Evolutionary conservation across 768 basidiomycete species (phyloP).

Genomic region (Lentinula sp.): DNA sequence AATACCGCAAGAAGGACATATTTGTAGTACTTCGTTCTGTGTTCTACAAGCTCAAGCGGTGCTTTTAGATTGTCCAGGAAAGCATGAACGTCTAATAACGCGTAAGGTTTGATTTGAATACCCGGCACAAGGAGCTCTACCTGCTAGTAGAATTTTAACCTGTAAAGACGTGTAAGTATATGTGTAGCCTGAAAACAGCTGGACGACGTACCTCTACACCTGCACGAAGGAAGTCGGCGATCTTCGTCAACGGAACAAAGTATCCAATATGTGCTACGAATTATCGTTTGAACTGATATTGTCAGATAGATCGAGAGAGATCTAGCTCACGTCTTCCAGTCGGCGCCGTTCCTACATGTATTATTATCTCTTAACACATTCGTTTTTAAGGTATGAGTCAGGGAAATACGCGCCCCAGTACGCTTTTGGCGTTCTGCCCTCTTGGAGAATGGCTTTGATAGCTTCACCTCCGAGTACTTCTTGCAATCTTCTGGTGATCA

Average conservation of each 20-base stretch:
- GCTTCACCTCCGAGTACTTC: constrained; percentile 85
- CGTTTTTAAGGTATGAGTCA: constrained; percentile 6
- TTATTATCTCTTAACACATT: constrained; percentile 4
- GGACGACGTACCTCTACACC: constrained; percentile 66
- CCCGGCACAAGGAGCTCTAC: constrained; percentile 23
- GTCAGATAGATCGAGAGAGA: background rate
- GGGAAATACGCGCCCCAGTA: constrained; percentile 77
- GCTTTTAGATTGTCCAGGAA: constrained; percentile 98
- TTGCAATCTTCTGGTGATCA: constrained; percentile 81
- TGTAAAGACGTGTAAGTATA: constrained; percentile 17
- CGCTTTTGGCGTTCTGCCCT: constrained; percentile 71
- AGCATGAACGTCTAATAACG: constrained; percentile 78
- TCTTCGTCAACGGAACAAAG: constrained; percentile 91
- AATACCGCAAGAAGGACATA: constrained; percentile 78
- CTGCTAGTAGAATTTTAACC: constrained; percentile 80
- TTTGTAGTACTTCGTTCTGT: constrained; percentile 90
- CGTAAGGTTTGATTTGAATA: background rate
- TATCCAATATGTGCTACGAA: constrained; percentile 89
- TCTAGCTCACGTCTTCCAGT: constrained; percentile 82
- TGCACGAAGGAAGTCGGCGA: constrained; percentile 91
- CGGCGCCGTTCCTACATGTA: constrained; percentile 71
- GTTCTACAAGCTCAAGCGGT: constrained; percentile 81
- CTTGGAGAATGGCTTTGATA: constrained; percentile 73
- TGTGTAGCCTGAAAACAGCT: background rate
- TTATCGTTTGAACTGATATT: constrained; percentile 3